Percentiles rank a stretch among this genome's conserved stretches.
Conservation (phyloP, 2,329 filamentous ascomycete species). For the Clonostachys rhizophaga region DNA sequence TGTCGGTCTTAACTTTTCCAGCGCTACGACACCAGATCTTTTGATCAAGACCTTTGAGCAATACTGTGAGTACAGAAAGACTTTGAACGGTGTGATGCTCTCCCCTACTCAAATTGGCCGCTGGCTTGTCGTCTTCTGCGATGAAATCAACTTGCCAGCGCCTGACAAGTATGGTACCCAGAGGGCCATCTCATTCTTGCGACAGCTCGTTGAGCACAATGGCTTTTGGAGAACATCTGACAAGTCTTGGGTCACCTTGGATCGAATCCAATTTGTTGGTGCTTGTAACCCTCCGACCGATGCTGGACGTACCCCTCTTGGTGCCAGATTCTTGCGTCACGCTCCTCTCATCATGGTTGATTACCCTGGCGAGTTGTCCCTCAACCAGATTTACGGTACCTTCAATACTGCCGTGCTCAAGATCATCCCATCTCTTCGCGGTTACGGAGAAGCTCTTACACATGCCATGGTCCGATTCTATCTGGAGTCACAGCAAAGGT, state of each 20-base stretch:
- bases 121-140: constrained; percentile 98
- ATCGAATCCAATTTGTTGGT: constrained; percentile 97
- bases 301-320: constrained; percentile 91
- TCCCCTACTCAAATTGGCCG: constrained; percentile 94
- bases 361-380: constrained; percentile 91
- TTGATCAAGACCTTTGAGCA: constrained; percentile 99
- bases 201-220: constrained; percentile 97
- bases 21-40: constrained; percentile 94
- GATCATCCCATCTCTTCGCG: constrained; percentile 90
- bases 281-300: constrained; percentile 98
- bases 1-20: constrained; percentile 98
- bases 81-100: constrained; percentile 89
- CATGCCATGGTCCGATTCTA: constrained; percentile 98
- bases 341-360: constrained; percentile 99
- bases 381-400: constrained; percentile 96
- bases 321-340: constrained; percentile 88
- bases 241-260: constrained; percentile 95
- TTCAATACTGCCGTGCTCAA: constrained; percentile 97
- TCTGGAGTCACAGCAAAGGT: constrained; percentile 86
- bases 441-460: constrained; percentile 89
- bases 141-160: constrained; percentile 98
- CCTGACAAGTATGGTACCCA: constrained; percentile 98
- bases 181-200: constrained; percentile 92
- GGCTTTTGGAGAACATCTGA: constrained; percentile 98
- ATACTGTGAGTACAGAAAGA: constrained; percentile 99